Conservation (phyloP, 2,329 filamentous ascomycete species). For the Ambrosiella beaveri region DNA sequence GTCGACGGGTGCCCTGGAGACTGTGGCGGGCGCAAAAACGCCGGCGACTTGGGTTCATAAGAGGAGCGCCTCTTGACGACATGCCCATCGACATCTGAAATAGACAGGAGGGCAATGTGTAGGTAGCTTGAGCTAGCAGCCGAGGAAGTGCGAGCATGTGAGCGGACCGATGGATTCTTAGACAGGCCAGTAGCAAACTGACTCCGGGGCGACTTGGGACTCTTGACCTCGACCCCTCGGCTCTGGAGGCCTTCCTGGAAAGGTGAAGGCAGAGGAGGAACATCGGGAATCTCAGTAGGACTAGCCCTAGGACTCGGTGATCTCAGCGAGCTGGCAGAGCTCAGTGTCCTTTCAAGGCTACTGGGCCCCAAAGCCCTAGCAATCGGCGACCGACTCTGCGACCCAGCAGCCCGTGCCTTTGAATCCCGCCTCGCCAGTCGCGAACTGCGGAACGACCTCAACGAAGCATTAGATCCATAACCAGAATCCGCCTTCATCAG, state of each 20-base stretch:
- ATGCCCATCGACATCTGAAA: background rate
- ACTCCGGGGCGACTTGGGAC: background rate
- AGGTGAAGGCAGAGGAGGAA: background rate
- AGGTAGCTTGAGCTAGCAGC: background rate
- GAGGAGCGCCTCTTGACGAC: constrained; percentile 1
- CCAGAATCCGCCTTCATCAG: constrained; percentile 40
- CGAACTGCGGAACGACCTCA: constrained; percentile 32
- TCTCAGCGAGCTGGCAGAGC: background rate
- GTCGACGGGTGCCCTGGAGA: background rate
- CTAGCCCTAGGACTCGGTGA: constrained; percentile 2
- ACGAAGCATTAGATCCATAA: constrained; percentile 42
- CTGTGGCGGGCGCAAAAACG: constrained; percentile 1
- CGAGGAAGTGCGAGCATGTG: constrained; percentile 6
- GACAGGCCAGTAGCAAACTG: background rate
- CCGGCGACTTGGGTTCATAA: constrained; percentile 4
- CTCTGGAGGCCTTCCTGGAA: background rate
- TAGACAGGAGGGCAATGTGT: constrained; percentile 5
- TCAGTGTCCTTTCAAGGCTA: constrained; percentile 9
- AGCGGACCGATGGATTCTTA: constrained; percentile 4
- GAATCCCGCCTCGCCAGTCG: constrained; percentile 17
- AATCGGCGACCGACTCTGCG: background rate
- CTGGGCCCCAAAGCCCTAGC: background rate
- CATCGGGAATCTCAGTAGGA: constrained; percentile 7
- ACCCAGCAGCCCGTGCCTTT: constrained; percentile 9
- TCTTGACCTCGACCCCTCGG: too few relatives aligned